Base-by-base conservation (phyloP, 768 basidiomycete genomes). In the Amanita pseudoporphyria region DNA sequence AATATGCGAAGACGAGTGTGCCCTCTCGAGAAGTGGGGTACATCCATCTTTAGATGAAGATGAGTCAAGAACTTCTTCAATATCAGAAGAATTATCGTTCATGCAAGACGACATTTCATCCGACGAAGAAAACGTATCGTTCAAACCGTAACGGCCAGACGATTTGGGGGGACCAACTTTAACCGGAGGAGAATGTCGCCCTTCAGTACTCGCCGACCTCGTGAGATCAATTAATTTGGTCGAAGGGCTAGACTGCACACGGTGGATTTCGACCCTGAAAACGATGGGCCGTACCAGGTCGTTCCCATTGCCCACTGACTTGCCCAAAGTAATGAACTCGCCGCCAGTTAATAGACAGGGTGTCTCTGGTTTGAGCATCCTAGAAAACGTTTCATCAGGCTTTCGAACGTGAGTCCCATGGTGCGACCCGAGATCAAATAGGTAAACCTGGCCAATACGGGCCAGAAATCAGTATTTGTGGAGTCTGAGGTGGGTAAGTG, bases 241-340 rank as follows among this genome's bases (percentile, higher is more conserved):
- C 19, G 32, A 14, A 28, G 47, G 37, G 30, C 36, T 48, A 12
- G 47, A 35, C 39, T 36, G 37, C 7, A 14, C 19, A 35, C 31
- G 30, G 28, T 50, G 49, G 13, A 87, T 64, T 61, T 81, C 74
- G 31, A 87, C 72, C 21, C 77, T 72, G 37, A 69, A 81, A 19
- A 77, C 74, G 36, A 88, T 68, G 10, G 86, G 86, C 3, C 70
- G 68, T 26, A 87, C 86, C 22, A 72, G 64, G 46, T 76, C 76
- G 19, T 74, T 71, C 42, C 77, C 76, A 52, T 76, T 74, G 32
- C 79, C 82, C 1, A 90, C 87, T 5, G 73, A 67, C 65, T 88
- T 89, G 56, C 87, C 87, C 57, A 90, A 86, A 2, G 84, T 88
- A 51, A 90, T 56, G 28, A 77, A 62, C 59, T 88, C 87, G 52